Evolutionary conservation across 331 rosid species (phyloP).

Genomic region (Quercus phellos): DNA sequence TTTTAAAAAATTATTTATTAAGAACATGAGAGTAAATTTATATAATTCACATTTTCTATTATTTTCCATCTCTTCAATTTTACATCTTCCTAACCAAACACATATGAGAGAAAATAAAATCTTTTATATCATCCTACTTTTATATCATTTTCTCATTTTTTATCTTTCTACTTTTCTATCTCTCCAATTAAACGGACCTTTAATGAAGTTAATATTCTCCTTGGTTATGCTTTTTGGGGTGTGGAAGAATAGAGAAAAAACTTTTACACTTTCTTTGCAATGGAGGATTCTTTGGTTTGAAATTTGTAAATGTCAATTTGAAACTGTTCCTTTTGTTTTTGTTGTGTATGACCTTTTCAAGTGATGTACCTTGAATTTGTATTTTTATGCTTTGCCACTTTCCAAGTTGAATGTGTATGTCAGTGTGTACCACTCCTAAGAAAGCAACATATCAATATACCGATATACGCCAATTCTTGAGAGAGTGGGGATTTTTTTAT

Average conservation of each 20-base stretch:
- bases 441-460: too few relatives aligned
- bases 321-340: slow-evolving; percentile 12
- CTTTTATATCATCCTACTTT: too few relatives aligned
- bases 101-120: too few relatives aligned
- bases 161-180: too few relatives aligned
- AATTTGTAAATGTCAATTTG: slow-evolving; percentile 9
- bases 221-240: slow-evolving; percentile 8
- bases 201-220: neutral
- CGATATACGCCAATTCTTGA: too few relatives aligned
- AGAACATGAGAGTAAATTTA: too few relatives aligned
- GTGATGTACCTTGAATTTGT: slow-evolving; percentile 8
- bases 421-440: neutral
- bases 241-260: slow-evolving; percentile 28
- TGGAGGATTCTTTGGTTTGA: slow-evolving; percentile 21
- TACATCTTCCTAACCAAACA: too few relatives aligned
- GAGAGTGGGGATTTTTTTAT: too few relatives aligned
- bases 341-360: slow-evolving; percentile 4
- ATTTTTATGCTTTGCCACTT: slow-evolving; percentile 9
- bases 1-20: fast-evolving
- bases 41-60: too few relatives aligned
- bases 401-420: neutral
- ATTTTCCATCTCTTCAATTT: too few relatives aligned
- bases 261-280: neutral
- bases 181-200: fast-evolving
- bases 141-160: too few relatives aligned